phyloP scores from a whole-genome alignment of 345 rosid species.

The Pseudoturritis turrita region DNA sequence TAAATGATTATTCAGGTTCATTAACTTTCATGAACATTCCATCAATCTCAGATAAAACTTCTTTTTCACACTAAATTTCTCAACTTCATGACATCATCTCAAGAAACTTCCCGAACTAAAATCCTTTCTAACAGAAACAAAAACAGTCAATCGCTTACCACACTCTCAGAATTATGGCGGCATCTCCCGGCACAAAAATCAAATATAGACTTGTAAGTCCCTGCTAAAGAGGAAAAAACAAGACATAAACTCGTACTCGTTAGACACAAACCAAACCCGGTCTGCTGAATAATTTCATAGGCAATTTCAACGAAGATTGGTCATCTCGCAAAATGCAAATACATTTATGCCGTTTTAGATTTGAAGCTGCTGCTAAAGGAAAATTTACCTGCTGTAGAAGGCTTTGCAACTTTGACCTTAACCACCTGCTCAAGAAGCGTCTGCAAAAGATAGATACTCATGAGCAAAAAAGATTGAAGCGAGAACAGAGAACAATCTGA shows the following conservation, averaged over 20 bases:
- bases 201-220: slow-evolving; percentile 66
- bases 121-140: not conserved
- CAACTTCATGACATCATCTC: not conserved
- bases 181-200: slow-evolving; percentile 95
- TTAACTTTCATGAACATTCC: not conserved
- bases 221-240: slow-evolving; percentile 34
- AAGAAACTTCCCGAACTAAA: not conserved
- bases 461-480: not conserved
- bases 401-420: slow-evolving; percentile 72
- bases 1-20: not conserved
- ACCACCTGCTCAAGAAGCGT: slow-evolving; percentile 49
- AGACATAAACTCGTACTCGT: not conserved
- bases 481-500: slow-evolving; percentile 9
- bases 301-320: not conserved
- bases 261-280: no score
- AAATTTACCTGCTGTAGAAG: slow-evolving; percentile 70
- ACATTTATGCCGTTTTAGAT: not conserved
- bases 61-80: not conserved
- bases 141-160: slow-evolving; percentile 47
- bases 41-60: not conserved
- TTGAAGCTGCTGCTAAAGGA: not conserved
- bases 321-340: not conserved
- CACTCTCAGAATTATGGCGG: slow-evolving; percentile 91
- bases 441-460: slow-evolving; percentile 40
- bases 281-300: no score